Conservation (phyloP, 768 basidiomycete species). For the Rhodotorula sphaerocarpa region DNA sequence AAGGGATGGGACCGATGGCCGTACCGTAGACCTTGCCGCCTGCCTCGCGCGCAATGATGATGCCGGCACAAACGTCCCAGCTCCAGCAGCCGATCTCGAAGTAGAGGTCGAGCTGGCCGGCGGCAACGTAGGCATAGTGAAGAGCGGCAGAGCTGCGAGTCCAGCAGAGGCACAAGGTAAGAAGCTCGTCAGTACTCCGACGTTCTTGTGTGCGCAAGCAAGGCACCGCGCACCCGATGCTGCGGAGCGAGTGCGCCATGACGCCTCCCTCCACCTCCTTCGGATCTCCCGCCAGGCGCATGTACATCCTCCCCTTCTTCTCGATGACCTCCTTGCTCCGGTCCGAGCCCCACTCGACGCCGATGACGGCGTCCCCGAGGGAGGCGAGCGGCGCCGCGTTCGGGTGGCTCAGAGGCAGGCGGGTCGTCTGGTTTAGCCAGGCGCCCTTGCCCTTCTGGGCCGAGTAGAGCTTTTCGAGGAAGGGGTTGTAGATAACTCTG, state of each 20-base stretch:
- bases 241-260: slow-evolving; percentile 78
- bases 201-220: slow-evolving; percentile 13
- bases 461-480: slow-evolving; percentile 76
- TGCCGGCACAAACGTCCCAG: slow-evolving; percentile 56
- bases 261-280: slow-evolving; percentile 59
- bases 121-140: slow-evolving; percentile 75
- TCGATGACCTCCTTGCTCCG: slow-evolving; percentile 41
- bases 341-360: slow-evolving; percentile 69
- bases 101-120: slow-evolving; percentile 50
- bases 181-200: too few species aligned
- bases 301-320: slow-evolving; percentile 51
- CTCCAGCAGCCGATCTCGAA: slow-evolving; percentile 74
- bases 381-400: slow-evolving; percentile 55
- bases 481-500: slow-evolving; percentile 80
- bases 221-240: slow-evolving; percentile 55
- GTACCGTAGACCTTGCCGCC: slow-evolving; percentile 67
- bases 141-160: slow-evolving; percentile 56
- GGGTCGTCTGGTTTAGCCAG: slow-evolving; percentile 53
- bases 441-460: slow-evolving; percentile 73
- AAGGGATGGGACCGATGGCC: slow-evolving; percentile 1
- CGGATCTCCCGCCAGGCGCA: slow-evolving; percentile 64
- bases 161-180: too few species aligned
- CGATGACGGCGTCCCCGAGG: slow-evolving; percentile 64
- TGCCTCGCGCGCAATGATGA: slow-evolving; percentile 82
- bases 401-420: slow-evolving; percentile 55